Evolutionary conservation across 2,329 filamentous ascomycete genomes (phyloP), one percentile per base, ranked within the genome.

Genomic region (Leptographium radiaticola): DNA sequence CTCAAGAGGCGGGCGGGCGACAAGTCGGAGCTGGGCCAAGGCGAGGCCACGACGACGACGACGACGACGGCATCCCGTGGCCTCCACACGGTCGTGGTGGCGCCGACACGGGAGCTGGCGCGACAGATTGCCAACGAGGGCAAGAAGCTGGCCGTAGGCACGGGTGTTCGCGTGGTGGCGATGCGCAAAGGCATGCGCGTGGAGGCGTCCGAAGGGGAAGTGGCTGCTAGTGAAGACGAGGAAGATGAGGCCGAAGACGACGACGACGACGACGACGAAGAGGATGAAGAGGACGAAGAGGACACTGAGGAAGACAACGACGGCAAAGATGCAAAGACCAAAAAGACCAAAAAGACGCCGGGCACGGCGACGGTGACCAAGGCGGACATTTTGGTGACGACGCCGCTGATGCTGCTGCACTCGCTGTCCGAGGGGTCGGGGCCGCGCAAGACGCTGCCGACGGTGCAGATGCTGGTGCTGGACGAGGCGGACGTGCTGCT

Each of bases 401-500:
- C 89, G 1, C 89, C 89, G 4, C 74, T 90, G 39, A 72, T 87
- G 15, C 74, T 98, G 4, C 76, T 91, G 33, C 87, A 93, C 64
- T 82, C 87, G 4, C 69, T 96, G 8, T 66, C 65, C 61, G 42
- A n/a, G 10, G 53, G 30, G 36, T 5, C 42, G 12, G 36, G 8
- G 39, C 70, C 70, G 53, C 64, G 70, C 60, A 68, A 72, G 36
- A 70, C 75, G 6, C 68, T 95, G 6, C 80, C 87, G 0, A 77
- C 79, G 1, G 83, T 96, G 6, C 76, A 77, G 46, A 82, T 82
- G 51, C 72, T 98, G 18, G 77, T 97, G 39, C 74, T 98, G 3
- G 93, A 98, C 64, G 93, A 98, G 73, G 93, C 89, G 1, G 93
- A 98, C 67, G 89, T 97, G 15, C 83, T 98, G 7, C 79, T 98